phyloP scores from a whole-genome alignment of 2,329 filamentous ascomycete species.

The Alternaria dauci region DNA sequence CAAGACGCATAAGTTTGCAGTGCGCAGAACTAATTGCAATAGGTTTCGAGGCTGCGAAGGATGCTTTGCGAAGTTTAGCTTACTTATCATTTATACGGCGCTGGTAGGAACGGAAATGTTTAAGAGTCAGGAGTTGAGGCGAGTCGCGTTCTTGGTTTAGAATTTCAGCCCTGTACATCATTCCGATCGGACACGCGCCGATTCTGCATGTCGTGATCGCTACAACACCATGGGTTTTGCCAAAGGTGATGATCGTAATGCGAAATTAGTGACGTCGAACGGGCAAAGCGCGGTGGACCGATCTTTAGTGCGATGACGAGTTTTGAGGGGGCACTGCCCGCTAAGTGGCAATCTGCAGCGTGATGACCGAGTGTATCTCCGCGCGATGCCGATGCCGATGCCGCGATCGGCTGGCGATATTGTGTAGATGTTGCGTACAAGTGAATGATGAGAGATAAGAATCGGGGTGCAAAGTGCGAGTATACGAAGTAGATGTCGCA shows the following conservation, averaged over 20 bases:
- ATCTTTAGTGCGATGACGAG: constrained; percentile 10
- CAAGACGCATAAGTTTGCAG: neutral
- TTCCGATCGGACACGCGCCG: neutral
- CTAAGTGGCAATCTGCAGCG: constrained; percentile 13
- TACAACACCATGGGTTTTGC: neutral
- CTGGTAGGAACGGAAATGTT: neutral
- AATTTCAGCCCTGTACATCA: neutral
- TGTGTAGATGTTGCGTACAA: neutral
- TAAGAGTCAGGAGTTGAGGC: neutral
- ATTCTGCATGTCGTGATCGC: neutral
- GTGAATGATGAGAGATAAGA: neutral
- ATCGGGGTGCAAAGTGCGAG: neutral
- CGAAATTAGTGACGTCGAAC: constrained; percentile 4
- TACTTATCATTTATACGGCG: neutral
- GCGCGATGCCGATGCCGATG: neutral
- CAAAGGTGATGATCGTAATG: neutral
- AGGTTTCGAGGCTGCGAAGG: neutral
- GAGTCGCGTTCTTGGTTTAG: neutral
- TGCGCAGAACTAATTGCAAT: neutral
- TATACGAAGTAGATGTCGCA: neutral
- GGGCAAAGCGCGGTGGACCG: neutral
- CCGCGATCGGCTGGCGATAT: neutral
- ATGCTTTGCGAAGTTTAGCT: neutral
- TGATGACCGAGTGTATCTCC: constrained; percentile 5
- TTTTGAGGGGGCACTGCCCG: constrained; percentile 6